A percentile compares a stretch with the other conserved stretches of the same genome.
Conservation (phyloP, 176 grass and related monocot species). For the Eremochloa ophiuroides region DNA sequence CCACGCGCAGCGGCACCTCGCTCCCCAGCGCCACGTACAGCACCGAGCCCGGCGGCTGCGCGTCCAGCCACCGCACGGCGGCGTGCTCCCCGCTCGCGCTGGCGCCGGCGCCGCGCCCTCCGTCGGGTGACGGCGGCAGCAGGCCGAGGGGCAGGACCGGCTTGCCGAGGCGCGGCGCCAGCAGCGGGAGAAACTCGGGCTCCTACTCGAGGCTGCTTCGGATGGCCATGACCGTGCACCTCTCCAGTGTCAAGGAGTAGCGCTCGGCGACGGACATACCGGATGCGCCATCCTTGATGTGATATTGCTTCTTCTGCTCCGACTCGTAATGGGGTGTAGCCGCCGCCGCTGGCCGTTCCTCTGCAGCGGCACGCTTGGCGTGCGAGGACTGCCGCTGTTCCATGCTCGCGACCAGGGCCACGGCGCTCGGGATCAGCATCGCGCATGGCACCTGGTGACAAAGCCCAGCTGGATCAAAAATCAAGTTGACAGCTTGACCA, state of each 20-base stretch:
- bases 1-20: not conserved
- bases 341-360: not conserved
- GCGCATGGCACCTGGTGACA: not conserved
- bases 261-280: not conserved
- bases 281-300: not conserved
- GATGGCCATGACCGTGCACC: not conserved
- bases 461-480: not conserved
- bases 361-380: not conserved
- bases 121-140: not conserved
- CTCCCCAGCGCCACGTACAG: slow-evolving; percentile 5
- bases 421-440: not conserved
- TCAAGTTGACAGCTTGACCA: not conserved
- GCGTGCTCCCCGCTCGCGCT: not conserved
- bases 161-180: not conserved
- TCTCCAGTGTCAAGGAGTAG: not conserved
- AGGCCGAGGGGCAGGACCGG: not conserved
- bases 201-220: not conserved
- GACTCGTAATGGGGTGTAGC: not conserved
- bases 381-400: not conserved
- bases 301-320: not conserved
- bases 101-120: not conserved
- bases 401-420: not conserved
- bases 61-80: not conserved
- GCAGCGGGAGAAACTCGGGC: not conserved
- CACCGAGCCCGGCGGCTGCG: not conserved